These are phyloP conservation scores for Flaveria ramosissima DNA, from an alignment of 129 eudicot species.

Conservation along the genomic window DNA sequence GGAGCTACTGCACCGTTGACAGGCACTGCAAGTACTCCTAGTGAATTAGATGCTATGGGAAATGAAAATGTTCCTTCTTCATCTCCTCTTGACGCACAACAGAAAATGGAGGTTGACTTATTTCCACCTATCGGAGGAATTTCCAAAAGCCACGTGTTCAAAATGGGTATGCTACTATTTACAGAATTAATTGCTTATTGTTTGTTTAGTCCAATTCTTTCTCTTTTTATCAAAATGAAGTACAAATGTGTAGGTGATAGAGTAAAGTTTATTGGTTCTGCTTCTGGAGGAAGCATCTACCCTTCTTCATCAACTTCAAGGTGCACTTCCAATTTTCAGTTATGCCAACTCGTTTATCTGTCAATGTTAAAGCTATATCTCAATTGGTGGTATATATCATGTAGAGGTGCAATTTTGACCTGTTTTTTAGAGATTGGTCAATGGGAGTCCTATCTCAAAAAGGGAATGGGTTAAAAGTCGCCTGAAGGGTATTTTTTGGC, in stretches of 20 bases:
- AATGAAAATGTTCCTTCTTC: conserved; percentile 41
- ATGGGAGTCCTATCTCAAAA: not conserved
- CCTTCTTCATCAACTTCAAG: conserved; percentile 57
- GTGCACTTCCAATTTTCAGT: conserved; percentile 34
- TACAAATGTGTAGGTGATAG: conserved; percentile 61
- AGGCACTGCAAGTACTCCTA: conserved; percentile 39
- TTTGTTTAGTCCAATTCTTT: not conserved
- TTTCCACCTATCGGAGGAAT: conserved; percentile 43
- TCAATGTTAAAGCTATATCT: not conserved
- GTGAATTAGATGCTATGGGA: conserved; percentile 44
- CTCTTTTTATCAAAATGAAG: conserved; percentile 9
- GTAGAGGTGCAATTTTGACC: conserved; percentile 2
- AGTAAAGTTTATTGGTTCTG: conserved; percentile 64
- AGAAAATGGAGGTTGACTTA: conserved; percentile 49
- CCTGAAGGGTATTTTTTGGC: not conserved
- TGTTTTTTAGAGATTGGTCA: not conserved
- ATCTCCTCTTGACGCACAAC: conserved; percentile 43
- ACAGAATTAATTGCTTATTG: conserved; percentile 15
- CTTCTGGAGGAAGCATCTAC: conserved; percentile 37
- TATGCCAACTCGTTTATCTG: not conserved
- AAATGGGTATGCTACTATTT: conserved; percentile 44
- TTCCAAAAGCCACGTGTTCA: conserved; percentile 52
- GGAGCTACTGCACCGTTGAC: conserved; percentile 22
- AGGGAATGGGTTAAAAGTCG: not conserved
- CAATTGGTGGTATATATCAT: not conserved